Conservation (phyloP, 2,329 filamentous ascomycete species). For the Ceratocystis destructans region DNA sequence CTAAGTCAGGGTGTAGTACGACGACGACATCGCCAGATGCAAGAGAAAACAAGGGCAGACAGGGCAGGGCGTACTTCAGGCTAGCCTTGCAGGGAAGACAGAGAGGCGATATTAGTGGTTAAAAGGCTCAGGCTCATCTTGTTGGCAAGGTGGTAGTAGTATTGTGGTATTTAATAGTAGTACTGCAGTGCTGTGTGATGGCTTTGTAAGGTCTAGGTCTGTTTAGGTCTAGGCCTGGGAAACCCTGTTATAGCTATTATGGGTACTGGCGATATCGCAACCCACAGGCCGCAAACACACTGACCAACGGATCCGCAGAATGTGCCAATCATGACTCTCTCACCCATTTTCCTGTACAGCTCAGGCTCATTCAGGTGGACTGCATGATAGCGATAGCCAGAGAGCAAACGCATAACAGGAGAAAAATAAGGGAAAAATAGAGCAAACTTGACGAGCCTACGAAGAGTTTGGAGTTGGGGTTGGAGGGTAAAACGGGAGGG, state of each 20-base stretch:
- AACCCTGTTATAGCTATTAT: not conserved
- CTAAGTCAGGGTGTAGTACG: not conserved
- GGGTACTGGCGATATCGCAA: not conserved
- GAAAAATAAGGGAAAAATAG: not conserved
- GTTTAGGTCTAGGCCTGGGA: not conserved
- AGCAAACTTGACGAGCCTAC: not conserved
- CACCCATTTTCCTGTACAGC: not conserved
- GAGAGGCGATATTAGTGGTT: not conserved
- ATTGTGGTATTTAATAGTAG: not conserved
- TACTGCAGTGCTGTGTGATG: not conserved
- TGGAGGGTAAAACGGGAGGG: not conserved
- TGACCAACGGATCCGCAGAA: conserved; percentile 1
- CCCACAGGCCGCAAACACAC: not conserved
- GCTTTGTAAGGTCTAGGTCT: not conserved
- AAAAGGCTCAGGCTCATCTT: not conserved
- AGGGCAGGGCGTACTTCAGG: not conserved
- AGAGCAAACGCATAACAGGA: not conserved
- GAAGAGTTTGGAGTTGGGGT: not conserved
- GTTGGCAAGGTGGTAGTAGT: not conserved
- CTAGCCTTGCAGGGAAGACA: not conserved
- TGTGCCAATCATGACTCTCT: conserved; percentile 4
- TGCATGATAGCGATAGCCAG: not conserved
- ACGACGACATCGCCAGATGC: not conserved
- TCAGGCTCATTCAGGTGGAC: not conserved
- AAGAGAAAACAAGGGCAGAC: not conserved